Evolutionary conservation across 2,329 filamentous ascomycete genomes (phyloP), one percentile per base, ranked within the genome.

Genomic region (Pyrenophora tritici-repentis): DNA sequence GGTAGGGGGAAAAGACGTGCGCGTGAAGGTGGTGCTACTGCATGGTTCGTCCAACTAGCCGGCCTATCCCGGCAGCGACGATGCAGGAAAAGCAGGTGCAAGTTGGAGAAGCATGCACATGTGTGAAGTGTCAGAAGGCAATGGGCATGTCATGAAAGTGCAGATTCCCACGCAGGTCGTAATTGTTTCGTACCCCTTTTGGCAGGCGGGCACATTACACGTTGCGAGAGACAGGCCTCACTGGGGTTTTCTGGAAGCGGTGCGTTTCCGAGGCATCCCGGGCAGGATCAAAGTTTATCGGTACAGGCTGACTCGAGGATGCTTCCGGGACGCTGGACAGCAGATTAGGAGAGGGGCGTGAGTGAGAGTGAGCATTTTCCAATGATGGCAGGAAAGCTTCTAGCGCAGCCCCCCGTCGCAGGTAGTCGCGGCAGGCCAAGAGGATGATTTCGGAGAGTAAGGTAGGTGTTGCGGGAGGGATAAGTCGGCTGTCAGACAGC

Each of bases 341-440:
- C 39, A 44, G 50, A 35, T 42, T 58, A 46, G 46, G 42, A 33
- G 43, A 32, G 18, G 26, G 26, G 8, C 9, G 2, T 29, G 42
- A 32, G 38, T 29, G 43, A 49, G 43, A 41, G 42, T 29, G 31
- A 24, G 40, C 38, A 20, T 20, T 20, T 48, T 43, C 29, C 46
- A 56, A 53, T 51, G 34, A 49, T 33, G 48, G 39, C 46, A 56
- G 39, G 43, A 59, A 57, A 54, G 47, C 55, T 62, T 63, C 60
- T 62, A 65, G 62, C 53, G 60, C 44, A 22, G 18, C 51, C 58
- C 33, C 35, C 54, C 31, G 44, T 44, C 42, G 51, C 60, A 58
- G 55, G 43, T 40, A 35, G 42, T 24, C 6, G 22, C 22, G 22
- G 8, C 22, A 24, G 22, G 22, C 22, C 47, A 40, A 26, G 37